These are phyloP conservation scores for Perkinsela sp. DNA, from an alignment of 208 protist genomes.

Conservation along the genomic window DNA sequence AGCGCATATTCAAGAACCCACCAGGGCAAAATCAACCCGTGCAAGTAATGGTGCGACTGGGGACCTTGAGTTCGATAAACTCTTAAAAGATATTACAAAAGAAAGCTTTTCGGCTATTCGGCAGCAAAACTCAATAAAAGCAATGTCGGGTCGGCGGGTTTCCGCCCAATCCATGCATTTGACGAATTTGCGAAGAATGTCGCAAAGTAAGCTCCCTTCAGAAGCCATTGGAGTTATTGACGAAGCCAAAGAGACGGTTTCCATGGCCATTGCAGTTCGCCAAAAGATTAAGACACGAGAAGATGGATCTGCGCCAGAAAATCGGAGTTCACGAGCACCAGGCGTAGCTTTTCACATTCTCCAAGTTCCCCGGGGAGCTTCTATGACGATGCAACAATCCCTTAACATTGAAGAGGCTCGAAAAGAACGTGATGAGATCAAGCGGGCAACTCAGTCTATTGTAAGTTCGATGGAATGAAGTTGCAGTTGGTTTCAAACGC, in stretches of 20 bases:
- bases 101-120: not conserved
- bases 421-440: not conserved
- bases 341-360: not conserved
- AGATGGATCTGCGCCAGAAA: too few relatives aligned
- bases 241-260: not conserved
- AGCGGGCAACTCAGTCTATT: not conserved
- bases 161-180: not conserved
- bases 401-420: not conserved
- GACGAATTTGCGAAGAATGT: not conserved
- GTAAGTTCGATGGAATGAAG: not conserved
- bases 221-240: not conserved
- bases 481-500: too few relatives aligned
- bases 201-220: not conserved
- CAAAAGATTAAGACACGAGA: not conserved
- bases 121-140: not conserved
- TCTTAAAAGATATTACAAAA: not conserved
- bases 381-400: not conserved
- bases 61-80: not conserved
- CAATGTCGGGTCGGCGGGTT: not conserved
- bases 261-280: not conserved
- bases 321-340: too few relatives aligned
- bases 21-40: too few relatives aligned
- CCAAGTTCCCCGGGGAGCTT: not conserved
- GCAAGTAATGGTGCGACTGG: too few relatives aligned
- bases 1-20: too few relatives aligned